These are phyloP conservation scores for Termitomyces sp. DNA, from an alignment of 768 basidiomycete species.

Conservation along the genomic window DNA sequence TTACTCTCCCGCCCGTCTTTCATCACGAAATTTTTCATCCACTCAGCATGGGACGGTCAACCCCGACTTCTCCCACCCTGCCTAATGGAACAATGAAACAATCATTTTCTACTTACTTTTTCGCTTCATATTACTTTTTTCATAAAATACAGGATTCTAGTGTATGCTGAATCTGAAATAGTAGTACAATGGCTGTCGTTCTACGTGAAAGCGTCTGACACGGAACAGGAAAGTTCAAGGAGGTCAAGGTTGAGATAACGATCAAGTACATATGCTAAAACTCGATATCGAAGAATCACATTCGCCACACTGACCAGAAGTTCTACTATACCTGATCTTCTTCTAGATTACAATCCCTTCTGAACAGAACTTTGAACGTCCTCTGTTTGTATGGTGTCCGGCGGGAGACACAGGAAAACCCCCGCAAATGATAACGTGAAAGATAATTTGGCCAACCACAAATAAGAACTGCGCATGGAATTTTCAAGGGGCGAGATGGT, in stretches of 20 bases:
- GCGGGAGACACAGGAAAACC: neutral
- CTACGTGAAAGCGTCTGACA: neutral
- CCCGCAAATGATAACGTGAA: neutral
- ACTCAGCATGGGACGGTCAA: neutral
- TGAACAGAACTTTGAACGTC: neutral
- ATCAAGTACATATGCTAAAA: neutral
- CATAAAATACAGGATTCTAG: neutral
- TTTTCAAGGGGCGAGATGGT: neutral
- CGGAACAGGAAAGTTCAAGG: neutral
- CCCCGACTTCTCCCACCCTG: neutral
- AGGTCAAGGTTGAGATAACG: neutral
- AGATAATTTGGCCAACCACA: neutral
- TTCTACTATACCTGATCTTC: neutral
- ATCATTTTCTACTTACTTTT: neutral
- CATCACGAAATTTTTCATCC: neutral
- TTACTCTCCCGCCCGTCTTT: neutral
- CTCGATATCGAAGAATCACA: constrained; percentile 3
- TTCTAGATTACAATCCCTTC: neutral
- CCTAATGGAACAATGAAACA: neutral
- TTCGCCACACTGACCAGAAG: constrained; percentile 3
- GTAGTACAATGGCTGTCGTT: neutral
- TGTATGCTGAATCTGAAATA: neutral
- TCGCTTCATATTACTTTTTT: neutral
- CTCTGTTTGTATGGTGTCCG: neutral
- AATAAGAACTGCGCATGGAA: neutral